Percentiles rank a stretch among this genome's conserved stretches.
Evolutionary conservation across 176 grass and related monocot genomes (phyloP).

Genomic region (Juncus effusus): DNA sequence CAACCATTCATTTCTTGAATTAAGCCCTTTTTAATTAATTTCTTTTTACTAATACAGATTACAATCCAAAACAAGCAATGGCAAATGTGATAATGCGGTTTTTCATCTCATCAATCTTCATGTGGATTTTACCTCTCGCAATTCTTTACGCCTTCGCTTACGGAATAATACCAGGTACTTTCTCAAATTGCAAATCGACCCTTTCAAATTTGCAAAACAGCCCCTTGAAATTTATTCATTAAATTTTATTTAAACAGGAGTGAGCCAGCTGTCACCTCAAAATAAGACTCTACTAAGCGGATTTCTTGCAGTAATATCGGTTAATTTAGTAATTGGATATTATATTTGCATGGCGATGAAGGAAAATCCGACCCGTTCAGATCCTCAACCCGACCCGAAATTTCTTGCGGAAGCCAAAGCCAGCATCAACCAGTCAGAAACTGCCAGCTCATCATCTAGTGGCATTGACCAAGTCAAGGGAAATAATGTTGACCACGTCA

Average conservation of each 20-base stretch:
- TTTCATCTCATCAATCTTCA: constrained; percentile 59
- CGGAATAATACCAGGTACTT: constrained; percentile 70
- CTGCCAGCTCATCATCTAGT: constrained; percentile 18
- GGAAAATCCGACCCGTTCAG: constrained; percentile 45
- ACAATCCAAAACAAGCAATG: constrained; percentile 39
- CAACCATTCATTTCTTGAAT: no score
- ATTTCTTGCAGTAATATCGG: constrained; percentile 81
- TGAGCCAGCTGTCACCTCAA: constrained; percentile 52
- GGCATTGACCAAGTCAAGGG: constrained; percentile 30
- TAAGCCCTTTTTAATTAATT: neutral
- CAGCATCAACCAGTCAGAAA: constrained; percentile 55
- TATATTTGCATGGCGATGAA: constrained; percentile 90
- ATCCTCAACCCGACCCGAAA: constrained; percentile 74
- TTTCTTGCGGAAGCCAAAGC: constrained; percentile 81
- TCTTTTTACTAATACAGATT: constrained; percentile 9
- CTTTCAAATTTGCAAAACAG: neutral
- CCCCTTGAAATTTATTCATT: neutral
- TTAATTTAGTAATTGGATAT: constrained; percentile 71
- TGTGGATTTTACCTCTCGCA: constrained; percentile 77
- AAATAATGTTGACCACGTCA: constrained; percentile 36
- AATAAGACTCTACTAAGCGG: constrained; percentile 64
- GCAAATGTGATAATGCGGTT: constrained; percentile 69
- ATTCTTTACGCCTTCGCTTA: constrained; percentile 81
- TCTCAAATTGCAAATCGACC: neutral
- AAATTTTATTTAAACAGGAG: constrained; percentile 34